Base-by-base conservation (phyloP, 305 asterid genomes). In the Fraxinus paxiana region DNA sequence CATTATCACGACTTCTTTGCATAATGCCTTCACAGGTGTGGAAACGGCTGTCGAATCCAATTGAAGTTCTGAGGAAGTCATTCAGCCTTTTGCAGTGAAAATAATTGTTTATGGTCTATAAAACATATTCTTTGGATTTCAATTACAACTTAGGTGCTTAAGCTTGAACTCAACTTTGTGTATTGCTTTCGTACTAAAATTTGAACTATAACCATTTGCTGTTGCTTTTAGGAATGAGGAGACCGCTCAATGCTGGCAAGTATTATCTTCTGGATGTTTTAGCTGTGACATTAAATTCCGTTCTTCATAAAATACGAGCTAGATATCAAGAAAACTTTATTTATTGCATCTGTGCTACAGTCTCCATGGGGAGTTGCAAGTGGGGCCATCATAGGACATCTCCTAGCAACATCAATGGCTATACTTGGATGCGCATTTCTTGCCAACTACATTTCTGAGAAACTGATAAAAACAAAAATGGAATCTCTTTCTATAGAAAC, bases 301-400 rank as follows among this genome's bases (percentile, higher is more conserved):
- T 43, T 12, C 56, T 43, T 43, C 56, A 12, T 43, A 12, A 43
- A 43, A 43, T 43, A 43, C n/a, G 18, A 43, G 56, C 18, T 43
- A 43, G 56, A 12, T 43, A 43, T 43, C 56, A 43, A 12, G 56
- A 43, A 12, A 43, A 43, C 56, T 43, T 43, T 13, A 43, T 43
- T 12, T 43, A 12, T 43, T 43, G 8, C 8, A 20, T 41, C 9
- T 24, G 18, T 2, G 63, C 59, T 65, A 48, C 85, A 95, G 99
- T 92, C 98, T 63, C 95, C 99, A 0, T 90, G 94, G 98, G 99
- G 98, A 26, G 99, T 95, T 37, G 97, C 98, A 43, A 85, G 96
- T 84, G 99, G 97, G 76, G 98, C 98, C 86, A 89, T 95, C 43
- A 83, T 82, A 0, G 98, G 98, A 28, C 98, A 95, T 84, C 84